Conservation (phyloP, 164 flowering plant genomes). For the Umbilicus rupestris region DNA sequence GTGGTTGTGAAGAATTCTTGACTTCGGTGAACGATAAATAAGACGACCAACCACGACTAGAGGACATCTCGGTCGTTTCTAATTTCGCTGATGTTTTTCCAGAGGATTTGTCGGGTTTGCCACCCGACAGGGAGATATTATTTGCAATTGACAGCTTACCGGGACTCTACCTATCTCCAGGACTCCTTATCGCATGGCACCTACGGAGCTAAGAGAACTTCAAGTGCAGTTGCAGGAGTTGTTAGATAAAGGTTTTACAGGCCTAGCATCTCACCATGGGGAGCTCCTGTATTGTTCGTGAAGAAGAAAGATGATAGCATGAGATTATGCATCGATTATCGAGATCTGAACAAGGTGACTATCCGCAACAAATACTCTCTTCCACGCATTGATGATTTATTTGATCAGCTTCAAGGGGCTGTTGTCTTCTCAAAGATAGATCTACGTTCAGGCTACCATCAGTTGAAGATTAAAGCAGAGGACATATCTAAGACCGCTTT, state of each 20-base stretch:
- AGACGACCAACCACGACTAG: not conserved
- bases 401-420: not conserved
- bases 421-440: not conserved
- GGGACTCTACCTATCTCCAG: not conserved
- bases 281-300: not conserved
- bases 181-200: not conserved
- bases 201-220: not conserved
- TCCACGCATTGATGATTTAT: not conserved
- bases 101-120: not conserved
- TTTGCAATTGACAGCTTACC: not conserved
- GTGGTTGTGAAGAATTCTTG: too few relatives aligned
- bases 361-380: conserved; percentile 2
- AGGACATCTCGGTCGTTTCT: not conserved
- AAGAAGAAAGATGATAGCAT: not conserved
- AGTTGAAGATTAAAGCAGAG: not conserved
- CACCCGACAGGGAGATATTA: not conserved
- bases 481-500: not conserved
- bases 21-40: not conserved
- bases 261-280: not conserved
- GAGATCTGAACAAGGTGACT: not conserved
- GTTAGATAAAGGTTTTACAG: not conserved
- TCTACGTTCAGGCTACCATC: not conserved
- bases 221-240: not conserved
- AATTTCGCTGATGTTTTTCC: not conserved
- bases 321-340: not conserved